Evolutionary conservation across 805 yeast genomes (phyloP).

Genomic region (Suhomyces kilbournensis): DNA sequence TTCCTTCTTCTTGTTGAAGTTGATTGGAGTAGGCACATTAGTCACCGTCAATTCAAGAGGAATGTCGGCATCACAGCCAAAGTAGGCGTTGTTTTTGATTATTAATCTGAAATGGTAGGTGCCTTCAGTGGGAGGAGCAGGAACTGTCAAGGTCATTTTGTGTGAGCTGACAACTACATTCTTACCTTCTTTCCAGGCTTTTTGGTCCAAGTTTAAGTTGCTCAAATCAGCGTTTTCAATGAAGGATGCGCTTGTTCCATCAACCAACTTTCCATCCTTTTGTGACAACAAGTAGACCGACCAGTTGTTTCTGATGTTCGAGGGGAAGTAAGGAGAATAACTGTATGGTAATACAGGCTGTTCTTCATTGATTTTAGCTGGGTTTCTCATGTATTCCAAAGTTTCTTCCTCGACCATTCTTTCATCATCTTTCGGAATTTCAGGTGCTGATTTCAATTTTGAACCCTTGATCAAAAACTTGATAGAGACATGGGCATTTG

Average conservation of each 20-base stretch:
- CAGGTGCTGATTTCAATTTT: constrained; percentile 56
- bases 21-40: constrained; percentile 43
- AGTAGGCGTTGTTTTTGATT: constrained; percentile 71
- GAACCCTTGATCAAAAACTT: constrained; percentile 78
- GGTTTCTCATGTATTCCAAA: constrained; percentile 67
- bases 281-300: constrained; percentile 66
- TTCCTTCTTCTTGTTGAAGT: constrained; percentile 18
- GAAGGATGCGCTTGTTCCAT: constrained; percentile 50
- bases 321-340: constrained; percentile 76
- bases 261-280: constrained; percentile 77
- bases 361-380: constrained; percentile 58
- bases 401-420: constrained; percentile 55
- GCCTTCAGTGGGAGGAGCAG: constrained; percentile 76
- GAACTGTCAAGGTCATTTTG: constrained; percentile 67
- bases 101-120: constrained; percentile 64
- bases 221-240: constrained; percentile 51
- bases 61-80: constrained; percentile 75
- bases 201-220: constrained; percentile 53
- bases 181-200: constrained; percentile 45
- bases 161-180: constrained; percentile 61
- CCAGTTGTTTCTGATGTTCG: constrained; percentile 51
- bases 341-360: constrained; percentile 71
- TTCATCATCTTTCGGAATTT: constrained; percentile 37
- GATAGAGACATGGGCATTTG: constrained; percentile 70
- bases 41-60: constrained; percentile 70